A percentile compares a stretch with the other conserved stretches of the same genome.
phyloP scores from a whole-genome alignment of 2,329 filamentous ascomycete genomes.

The Cadophora gregata region DNA sequence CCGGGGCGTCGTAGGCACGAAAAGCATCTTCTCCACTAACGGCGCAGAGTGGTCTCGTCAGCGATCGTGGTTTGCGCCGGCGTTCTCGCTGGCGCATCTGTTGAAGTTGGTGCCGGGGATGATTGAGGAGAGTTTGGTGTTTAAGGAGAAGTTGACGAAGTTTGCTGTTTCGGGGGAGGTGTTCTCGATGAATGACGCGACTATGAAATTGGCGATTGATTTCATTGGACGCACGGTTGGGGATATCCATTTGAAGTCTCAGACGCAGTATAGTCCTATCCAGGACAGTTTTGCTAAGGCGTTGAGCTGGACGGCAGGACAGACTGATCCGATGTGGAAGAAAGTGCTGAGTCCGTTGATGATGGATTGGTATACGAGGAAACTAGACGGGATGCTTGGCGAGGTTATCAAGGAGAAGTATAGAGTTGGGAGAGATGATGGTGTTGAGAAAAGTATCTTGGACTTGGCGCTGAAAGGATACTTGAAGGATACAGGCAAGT shows the following conservation, averaged over 20 bases:
- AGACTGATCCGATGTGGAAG: constrained; percentile 25
- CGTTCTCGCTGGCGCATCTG: constrained; percentile 26
- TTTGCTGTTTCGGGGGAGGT: constrained; percentile 24
- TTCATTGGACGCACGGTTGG: constrained; percentile 29
- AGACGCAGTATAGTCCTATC: constrained; percentile 26
- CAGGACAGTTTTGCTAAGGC: constrained; percentile 21
- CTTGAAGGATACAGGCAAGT: constrained; percentile 26
- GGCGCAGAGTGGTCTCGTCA: constrained; percentile 29
- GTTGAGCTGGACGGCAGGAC: constrained; percentile 24
- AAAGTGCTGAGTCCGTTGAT: constrained; percentile 23
- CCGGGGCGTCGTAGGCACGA: constrained; percentile 25
- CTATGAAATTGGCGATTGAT: constrained; percentile 30
- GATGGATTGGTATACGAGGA: constrained; percentile 27
- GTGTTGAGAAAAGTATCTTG: constrained; percentile 30
- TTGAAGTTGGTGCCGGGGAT: constrained; percentile 27
- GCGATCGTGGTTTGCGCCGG: constrained; percentile 30
- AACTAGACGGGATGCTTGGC: constrained; percentile 26
- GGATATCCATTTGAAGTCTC: constrained; percentile 27
- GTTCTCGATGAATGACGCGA: constrained; percentile 26
- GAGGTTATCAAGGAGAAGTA: constrained; percentile 30
- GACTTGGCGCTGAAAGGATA: constrained; percentile 34
- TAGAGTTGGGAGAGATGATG: constrained; percentile 21
- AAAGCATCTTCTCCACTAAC: constrained; percentile 25
- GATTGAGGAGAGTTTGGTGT: constrained; percentile 32
- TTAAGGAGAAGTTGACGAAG: constrained; percentile 30